Percentiles rank a stretch among this genome's conserved stretches.
Conservation (phyloP, 768 basidiomycete genomes). For the Ramaria sp. region DNA sequence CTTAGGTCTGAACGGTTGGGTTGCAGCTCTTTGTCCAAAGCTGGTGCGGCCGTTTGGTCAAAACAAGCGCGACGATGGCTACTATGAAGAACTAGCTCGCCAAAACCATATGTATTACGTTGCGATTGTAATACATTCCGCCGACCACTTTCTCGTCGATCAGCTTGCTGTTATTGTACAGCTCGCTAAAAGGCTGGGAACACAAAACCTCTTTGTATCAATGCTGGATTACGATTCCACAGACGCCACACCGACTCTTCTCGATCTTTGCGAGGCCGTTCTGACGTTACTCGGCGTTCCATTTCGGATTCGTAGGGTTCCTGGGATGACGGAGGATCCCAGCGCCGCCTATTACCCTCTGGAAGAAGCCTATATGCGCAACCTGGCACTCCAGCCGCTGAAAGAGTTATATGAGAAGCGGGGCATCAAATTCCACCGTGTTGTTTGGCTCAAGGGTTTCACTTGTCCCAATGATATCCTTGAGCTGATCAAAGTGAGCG, state of each 20-base stretch:
- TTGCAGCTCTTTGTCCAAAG: constrained; percentile 89
- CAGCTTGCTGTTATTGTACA: constrained; percentile 98
- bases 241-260: constrained; percentile 90
- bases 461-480: constrained; percentile 98
- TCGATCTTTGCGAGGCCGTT: constrained; percentile 91
- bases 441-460: constrained; percentile 98
- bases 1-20: constrained; percentile 96
- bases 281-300: constrained; percentile 88
- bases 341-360: constrained; percentile 86
- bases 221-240: constrained; percentile 96
- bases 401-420: constrained; percentile 68
- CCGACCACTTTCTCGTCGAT: constrained; percentile 98
- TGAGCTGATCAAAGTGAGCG: constrained; percentile 86
- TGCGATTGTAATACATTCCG: constrained; percentile 92
- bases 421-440: constrained; percentile 75
- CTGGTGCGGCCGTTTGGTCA: constrained; percentile 91
- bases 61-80: constrained; percentile 67
- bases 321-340: constrained; percentile 86
- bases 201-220: constrained; percentile 86
- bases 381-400: constrained; percentile 85
- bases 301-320: constrained; percentile 85
- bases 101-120: constrained; percentile 87
- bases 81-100: constrained; percentile 77
- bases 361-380: constrained; percentile 91
- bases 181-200: constrained; percentile 82